Evolutionary conservation across 2,329 filamentous ascomycete genomes (phyloP), one percentile per base, ranked within the genome.

Genomic region (Pseudocercospora cruenta): DNA sequence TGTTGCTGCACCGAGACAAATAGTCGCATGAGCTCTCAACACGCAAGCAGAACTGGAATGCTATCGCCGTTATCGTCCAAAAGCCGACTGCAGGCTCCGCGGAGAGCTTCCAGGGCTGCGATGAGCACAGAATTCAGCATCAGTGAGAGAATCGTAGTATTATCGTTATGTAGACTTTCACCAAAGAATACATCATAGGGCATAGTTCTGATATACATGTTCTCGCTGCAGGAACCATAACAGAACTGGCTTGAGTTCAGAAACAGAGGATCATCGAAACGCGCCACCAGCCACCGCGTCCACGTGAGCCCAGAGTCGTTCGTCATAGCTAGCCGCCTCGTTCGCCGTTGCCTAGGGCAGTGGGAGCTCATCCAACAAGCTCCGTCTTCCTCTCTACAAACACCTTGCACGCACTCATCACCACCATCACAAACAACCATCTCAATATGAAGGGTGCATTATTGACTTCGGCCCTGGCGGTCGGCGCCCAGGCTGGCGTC

Each of bases 371-470:
- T 28, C 19, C 51, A 31, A 12, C 55, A 21, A 21, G 26, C 64
- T 31, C 26, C 36, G 21, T 64, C 62, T 39, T 31, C 60, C 62
- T 33, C 16, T 58, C 53, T 21, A 51, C 59, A 26, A 47, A 54
- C 65, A 63, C 47, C 47, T 24, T 19, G 9, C 19, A 31, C 21
- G 55, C 62, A 61, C 45, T 47, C 57, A 24, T 51, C 57, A 24
- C 62, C 61, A 63, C 36, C 67, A 66, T 65, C 68, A 61, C 58
- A 45, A 51, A 53, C 51, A 57, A 57, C 31, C 62, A 68, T 61
- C 59, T 53, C 54, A 67, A 69, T 72, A 98, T 97, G 94, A 97
- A 96, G 90, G 89, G 89, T 82, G 84, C 93, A 77, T 81, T 97
- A 78, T 85, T 93, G 80, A 90, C 92, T 79, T 88, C 89, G 82